Conservation (phyloP, 2,329 filamentous ascomycete species). For the Ophiosphaerella narmari region DNA sequence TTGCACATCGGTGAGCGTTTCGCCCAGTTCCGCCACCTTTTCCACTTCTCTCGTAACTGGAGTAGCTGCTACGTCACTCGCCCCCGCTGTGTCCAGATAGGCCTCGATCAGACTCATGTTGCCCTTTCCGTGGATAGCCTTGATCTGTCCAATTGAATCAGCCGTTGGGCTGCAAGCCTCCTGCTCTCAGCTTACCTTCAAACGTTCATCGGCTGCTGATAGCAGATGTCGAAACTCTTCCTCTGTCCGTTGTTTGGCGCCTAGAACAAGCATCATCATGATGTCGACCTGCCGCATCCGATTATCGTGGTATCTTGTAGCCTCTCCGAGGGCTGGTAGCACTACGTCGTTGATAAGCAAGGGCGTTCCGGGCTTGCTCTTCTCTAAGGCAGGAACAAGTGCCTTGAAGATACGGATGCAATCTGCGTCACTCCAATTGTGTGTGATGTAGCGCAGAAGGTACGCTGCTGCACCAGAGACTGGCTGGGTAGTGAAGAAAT, state of each 20-base stretch:
- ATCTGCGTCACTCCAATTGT: slow-evolving; percentile 49
- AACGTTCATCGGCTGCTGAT: slow-evolving; percentile 14
- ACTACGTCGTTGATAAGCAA: slow-evolving; percentile 44
- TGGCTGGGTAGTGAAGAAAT: slow-evolving; percentile 28
- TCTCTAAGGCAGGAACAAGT: slow-evolving; percentile 42
- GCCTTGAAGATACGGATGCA: slow-evolving; percentile 42
- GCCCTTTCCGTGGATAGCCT: slow-evolving; percentile 16
- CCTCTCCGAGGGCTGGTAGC: slow-evolving; percentile 27
- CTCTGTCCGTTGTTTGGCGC: slow-evolving; percentile 28
- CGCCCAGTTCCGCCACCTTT: background rate
- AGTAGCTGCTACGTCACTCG: background rate
- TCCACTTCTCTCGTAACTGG: background rate
- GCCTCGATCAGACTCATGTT: slow-evolving; percentile 23
- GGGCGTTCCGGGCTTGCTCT: slow-evolving; percentile 25
- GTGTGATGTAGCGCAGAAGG: slow-evolving; percentile 48
- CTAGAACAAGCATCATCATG: slow-evolving; percentile 30
- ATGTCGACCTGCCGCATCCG: slow-evolving; percentile 38
- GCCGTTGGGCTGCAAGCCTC: background rate
- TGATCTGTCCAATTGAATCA: slow-evolving; percentile 10
- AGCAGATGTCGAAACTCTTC: slow-evolving; percentile 18
- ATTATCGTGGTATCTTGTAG: slow-evolving; percentile 25
- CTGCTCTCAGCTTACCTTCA: slow-evolving; percentile 7
- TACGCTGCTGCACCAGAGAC: slow-evolving; percentile 38
- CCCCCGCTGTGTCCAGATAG: slow-evolving; percentile 7
- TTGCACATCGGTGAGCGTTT: background rate